Evolutionary conservation across 495 filamentous ascomycete genomes (phyloP), one percentile per base, ranked within the genome.

Genomic region (Penicillium simplicissimum): DNA sequence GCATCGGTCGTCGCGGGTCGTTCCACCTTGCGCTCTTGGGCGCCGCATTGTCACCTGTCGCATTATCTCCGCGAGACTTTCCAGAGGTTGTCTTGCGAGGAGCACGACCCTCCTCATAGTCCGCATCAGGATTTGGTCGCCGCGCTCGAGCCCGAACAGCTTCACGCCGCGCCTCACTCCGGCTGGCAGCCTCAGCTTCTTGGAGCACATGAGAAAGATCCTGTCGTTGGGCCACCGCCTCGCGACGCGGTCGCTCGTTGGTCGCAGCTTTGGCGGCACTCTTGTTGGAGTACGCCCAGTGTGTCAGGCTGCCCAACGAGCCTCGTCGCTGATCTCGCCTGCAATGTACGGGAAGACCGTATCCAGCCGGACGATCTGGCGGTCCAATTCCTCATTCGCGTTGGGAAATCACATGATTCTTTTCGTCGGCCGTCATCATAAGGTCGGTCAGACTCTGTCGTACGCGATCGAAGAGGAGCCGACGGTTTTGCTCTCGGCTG

Each of bases 211-310:
- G 74, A 0, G 71, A 64, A 3, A 79, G 57, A 52, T 87, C 81
- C 66, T 81, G 79, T 65, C 87, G 88, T 21, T 83, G 83, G 25
- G 88, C 83, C 3, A 88, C 89, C 25, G 86, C 89, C 61, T 96
- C 93, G 52, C 94, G 84, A 51, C 91, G 85, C 21, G 87, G 86
- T 21, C 88, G 82, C 67, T 93, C 90, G 5, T 84, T 85, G 34
- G 79, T 84, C 13, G 83, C 76, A 61, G 86, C 82, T 67, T 89
- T 89, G 21, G 85, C 78, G 25, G 79, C 68, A 66, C 87, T 84
- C 56, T 96, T 94, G 63, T 97, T 93, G 9, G 86, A 86, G 76
- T 97, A 98, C 55, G 95, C 95, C 95, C 95, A 99, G 71, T 99
- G 95, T 54, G 85, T 91, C 53, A 87, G 82, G 72, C 92, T 98